Evolutionary conservation across 495 filamentous ascomycete species (phyloP), one percentile per base, ranked within the genome.

Genomic region (Tetracladium marchalianum): DNA sequence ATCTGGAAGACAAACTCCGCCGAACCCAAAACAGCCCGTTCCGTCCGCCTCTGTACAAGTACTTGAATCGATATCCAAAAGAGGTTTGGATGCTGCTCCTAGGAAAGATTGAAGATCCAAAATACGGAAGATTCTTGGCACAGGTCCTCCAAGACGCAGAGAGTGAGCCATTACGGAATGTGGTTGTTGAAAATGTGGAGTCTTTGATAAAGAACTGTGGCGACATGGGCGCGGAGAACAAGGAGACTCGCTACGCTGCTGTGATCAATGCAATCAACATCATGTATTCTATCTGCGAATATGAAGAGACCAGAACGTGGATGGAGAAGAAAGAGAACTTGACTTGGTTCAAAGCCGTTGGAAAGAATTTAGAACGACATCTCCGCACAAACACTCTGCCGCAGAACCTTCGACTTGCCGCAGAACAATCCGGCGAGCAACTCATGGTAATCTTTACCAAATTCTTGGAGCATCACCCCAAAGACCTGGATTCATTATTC

Each of bases 1-100:
- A 90, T 32, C 75, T 99, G 0, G 92, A 99, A 59, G 75, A 82
- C 35, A 84, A 84, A 44, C 69, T 99, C 19, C 78, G 92, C 16
- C 70, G 92, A 52, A 99, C 92, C 2, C 83, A 87, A n/a, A 82
- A 85, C 54, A 95, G 88, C 57, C 90, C 93, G 1, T 96, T 99
- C 68, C 71, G 92, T 22, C 80, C 80, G 43, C 93, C 92, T 5
- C 73, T 99, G n/a, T 82, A 95, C 57, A 89, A 87, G 56, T 97
- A 94, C 61, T 72, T 99, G 40, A 95, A 94, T 62, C 76, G 84
- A 15, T 99, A 95, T 57, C 86, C 92, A 0, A 79, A 83, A 36
- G 90, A 97, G 50, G 81, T 87, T 13, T 88, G 88, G 79, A 64
- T 73, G 1, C 85, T 89, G 60, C 82, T 95, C 54, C 64, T 77